These are phyloP conservation scores for Eucommia ulmoides DNA, from an alignment of 257 asterid species.

Conservation along the genomic window DNA sequence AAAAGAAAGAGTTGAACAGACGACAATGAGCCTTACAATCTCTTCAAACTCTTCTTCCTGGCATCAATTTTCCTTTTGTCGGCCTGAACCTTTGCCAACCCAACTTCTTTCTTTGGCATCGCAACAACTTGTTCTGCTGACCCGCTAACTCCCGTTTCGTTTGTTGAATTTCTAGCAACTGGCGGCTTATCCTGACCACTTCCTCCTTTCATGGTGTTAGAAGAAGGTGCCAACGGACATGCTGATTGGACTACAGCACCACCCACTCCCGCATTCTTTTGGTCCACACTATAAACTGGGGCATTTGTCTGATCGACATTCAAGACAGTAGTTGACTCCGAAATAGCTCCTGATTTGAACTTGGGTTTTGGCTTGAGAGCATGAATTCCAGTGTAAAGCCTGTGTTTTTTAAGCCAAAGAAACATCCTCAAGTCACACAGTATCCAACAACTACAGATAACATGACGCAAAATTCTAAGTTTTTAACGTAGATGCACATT, in stretches of 20 bases:
- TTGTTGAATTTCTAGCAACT: constrained; percentile 18
- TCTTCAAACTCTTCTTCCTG: constrained; percentile 84
- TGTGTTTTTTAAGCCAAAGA: constrained; percentile 17
- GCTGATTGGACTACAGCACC: constrained; percentile 35
- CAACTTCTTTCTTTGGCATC: constrained; percentile 53
- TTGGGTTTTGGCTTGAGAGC: constrained; percentile 71
- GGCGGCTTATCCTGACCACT: constrained; percentile 37
- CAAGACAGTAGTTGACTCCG: constrained; percentile 49
- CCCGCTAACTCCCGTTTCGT: constrained; percentile 42
- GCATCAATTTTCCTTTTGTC: constrained; percentile 93
- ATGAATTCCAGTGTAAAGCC: constrained; percentile 80
- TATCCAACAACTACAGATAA: too few relatives aligned
- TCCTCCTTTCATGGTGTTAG: constrained; percentile 34
- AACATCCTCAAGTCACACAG: background rate
- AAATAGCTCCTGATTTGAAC: constrained; percentile 57
- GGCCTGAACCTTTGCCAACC: constrained; percentile 37
- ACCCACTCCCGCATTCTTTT: constrained; percentile 29
- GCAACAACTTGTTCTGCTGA: constrained; percentile 24
- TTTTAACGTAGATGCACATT: too few relatives aligned
- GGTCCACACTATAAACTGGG: constrained; percentile 40
- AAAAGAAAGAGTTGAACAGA: too few relatives aligned
- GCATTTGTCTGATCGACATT: constrained; percentile 49
- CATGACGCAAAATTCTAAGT: too few relatives aligned
- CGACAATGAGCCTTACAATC: constrained; percentile 38
- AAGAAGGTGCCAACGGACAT: constrained; percentile 49